Evolutionary conservation across 2,329 filamentous ascomycete species (phyloP).

Genomic region (Phialocephala sp.): DNA sequence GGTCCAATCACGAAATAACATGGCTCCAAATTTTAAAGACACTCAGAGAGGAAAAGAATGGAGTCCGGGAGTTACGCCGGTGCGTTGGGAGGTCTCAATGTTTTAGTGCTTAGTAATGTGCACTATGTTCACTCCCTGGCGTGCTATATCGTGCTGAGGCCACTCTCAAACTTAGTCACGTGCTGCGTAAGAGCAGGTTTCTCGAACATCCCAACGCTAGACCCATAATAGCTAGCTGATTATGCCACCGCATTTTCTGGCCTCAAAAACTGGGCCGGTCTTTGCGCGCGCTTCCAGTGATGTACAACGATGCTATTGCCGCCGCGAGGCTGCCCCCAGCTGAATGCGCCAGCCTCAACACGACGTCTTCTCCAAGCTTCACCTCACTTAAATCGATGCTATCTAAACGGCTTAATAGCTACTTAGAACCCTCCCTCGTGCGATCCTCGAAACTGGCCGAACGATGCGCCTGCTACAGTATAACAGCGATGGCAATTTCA

Average conservation of each 20-base stretch:
- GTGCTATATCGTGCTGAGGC: slow-evolving; percentile 16
- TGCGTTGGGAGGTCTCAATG: slow-evolving; percentile 16
- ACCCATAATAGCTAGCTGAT: too few relatives aligned
- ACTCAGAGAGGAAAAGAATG: slow-evolving; percentile 9
- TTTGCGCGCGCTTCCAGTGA: neutral
- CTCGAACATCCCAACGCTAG: too few relatives aligned
- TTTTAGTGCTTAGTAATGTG: slow-evolving; percentile 22
- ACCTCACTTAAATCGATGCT: too few relatives aligned
- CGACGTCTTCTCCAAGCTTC: neutral
- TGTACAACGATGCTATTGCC: neutral
- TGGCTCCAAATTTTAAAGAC: slow-evolving; percentile 8
- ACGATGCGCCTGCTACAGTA: neutral
- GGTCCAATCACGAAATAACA: neutral
- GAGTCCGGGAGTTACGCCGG: slow-evolving; percentile 7
- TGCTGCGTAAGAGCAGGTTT: too few relatives aligned
- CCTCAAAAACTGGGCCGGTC: neutral
- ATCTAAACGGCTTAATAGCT: neutral
- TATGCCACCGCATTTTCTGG: too few relatives aligned
- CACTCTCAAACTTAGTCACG: slow-evolving; percentile 16
- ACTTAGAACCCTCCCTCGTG: neutral
- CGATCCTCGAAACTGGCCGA: neutral
- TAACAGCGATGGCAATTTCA: neutral
- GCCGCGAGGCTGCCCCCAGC: neutral
- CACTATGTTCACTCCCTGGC: slow-evolving; percentile 22
- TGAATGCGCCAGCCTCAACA: neutral